A percentile compares a stretch with the other conserved stretches of the same genome.
Conservation (phyloP, 768 basidiomycete species). For the Boletus pseudo-olivaceus region DNA sequence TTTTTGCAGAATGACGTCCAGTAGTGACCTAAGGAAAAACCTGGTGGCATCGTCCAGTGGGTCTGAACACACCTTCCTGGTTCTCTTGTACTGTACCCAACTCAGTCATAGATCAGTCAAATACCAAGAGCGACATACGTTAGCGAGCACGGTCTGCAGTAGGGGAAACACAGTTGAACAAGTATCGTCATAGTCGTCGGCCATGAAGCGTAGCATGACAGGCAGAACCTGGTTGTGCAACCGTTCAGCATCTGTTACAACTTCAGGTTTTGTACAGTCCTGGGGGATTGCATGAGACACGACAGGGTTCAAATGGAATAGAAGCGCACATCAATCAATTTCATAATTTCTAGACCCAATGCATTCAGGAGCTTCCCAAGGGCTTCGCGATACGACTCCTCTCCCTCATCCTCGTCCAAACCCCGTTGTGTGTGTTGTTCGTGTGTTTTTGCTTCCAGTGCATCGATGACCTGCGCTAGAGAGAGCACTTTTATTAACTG, state of each 20-base stretch:
- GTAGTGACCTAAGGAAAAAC: conserved; percentile 72
- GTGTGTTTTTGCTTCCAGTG: conserved; percentile 74
- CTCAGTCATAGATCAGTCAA: conserved; percentile 1
- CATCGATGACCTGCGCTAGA: conserved; percentile 74
- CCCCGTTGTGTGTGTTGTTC: conserved; percentile 62
- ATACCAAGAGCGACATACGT: conserved; percentile 44
- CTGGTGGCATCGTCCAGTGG: conserved; percentile 65
- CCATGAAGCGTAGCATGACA: conserved; percentile 82
- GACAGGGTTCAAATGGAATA: background rate
- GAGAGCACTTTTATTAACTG: conserved; percentile 88
- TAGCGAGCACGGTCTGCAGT: conserved; percentile 66
- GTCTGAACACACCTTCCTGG: conserved; percentile 55
- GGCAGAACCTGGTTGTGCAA: conserved; percentile 71
- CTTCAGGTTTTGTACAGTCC: conserved; percentile 58
- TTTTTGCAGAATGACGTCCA: conserved; percentile 79
- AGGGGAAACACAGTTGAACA: conserved; percentile 82
- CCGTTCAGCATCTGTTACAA: conserved; percentile 60
- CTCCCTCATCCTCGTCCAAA: conserved; percentile 77
- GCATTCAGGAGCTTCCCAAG: conserved; percentile 81
- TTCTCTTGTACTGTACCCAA: conserved; percentile 72
- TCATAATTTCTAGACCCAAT: conserved; percentile 77
- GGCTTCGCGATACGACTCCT: conserved; percentile 86
- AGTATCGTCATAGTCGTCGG: conserved; percentile 88
- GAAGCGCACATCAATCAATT: conserved; percentile 70
- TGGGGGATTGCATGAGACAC: conserved; percentile 26